Percentiles rank a stretch among this genome's conserved stretches.
Evolutionary conservation across 2,329 filamentous ascomycete species (phyloP).

Genomic region (Fusarium udum): DNA sequence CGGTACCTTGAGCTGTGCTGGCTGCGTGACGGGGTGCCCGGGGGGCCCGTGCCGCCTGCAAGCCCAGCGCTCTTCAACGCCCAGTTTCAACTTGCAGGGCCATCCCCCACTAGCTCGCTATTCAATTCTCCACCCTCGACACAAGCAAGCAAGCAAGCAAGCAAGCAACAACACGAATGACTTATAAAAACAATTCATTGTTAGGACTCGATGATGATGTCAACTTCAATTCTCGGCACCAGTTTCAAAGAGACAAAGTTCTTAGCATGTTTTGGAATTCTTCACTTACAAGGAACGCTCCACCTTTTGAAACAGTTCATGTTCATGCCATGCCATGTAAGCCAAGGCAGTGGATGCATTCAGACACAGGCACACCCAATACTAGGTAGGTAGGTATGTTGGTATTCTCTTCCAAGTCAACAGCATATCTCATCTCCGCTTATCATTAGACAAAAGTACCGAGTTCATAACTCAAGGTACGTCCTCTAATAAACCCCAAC

Average conservation of each 20-base stretch:
- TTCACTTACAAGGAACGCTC: background rate
- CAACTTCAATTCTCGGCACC: background rate
- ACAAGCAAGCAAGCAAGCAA: background rate
- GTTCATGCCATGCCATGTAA: conserved; percentile 29
- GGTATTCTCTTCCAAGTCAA: conserved; percentile 6
- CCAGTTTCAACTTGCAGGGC: conserved; percentile 30
- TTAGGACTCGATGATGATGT: conserved; percentile 3
- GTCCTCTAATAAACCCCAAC: background rate
- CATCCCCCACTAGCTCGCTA: conserved; percentile 25
- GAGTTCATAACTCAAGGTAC: background rate
- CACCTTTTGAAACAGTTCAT: conserved; percentile 36
- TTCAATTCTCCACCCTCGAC: conserved; percentile 10
- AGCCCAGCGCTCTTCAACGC: conserved; percentile 32
- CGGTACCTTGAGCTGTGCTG: background rate
- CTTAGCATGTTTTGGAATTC: conserved; percentile 2
- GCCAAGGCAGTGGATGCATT: conserved; percentile 28
- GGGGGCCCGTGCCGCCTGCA: conserved; percentile 27
- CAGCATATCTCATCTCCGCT: background rate
- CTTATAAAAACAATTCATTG: conserved; percentile 2
- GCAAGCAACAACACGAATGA: conserved; percentile 8
- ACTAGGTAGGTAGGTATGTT: background rate
- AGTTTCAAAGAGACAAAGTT: background rate
- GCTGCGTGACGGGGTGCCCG: conserved; percentile 7
- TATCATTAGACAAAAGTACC: background rate
- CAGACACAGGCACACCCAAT: background rate